Evolutionary conservation across 2,329 filamentous ascomycete genomes (phyloP).

Genomic region (Pseudopyrenochaeta lycopersici): DNA sequence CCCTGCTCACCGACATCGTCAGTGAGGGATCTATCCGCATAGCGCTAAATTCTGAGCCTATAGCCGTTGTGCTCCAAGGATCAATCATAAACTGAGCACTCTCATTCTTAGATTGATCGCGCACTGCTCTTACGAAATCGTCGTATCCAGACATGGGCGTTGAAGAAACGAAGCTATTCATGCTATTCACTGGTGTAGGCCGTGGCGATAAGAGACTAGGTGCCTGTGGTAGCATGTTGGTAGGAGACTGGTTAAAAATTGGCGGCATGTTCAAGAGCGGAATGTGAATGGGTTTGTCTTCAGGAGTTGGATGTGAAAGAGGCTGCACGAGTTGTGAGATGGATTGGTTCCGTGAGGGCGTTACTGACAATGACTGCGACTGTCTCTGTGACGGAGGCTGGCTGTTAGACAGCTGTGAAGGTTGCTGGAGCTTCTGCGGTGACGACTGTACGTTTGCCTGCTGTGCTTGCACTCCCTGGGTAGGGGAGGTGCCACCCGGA

Average conservation of each 20-base stretch:
- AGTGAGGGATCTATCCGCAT: conserved; percentile 57
- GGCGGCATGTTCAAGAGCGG: conserved; percentile 43
- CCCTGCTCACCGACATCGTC: conserved; percentile 56
- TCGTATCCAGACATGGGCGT: conserved; percentile 59
- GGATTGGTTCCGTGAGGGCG: conserved; percentile 44
- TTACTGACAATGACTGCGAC: conserved; percentile 41
- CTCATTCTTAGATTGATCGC: conserved; percentile 52
- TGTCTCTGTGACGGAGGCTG: conserved; percentile 36
- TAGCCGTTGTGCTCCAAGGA: conserved; percentile 56
- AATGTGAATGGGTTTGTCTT: conserved; percentile 40
- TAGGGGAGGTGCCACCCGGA: conserved; percentile 48
- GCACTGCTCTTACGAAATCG: conserved; percentile 52
- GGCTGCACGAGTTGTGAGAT: conserved; percentile 43
- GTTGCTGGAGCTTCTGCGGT: conserved; percentile 26
- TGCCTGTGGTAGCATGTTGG: conserved; percentile 40
- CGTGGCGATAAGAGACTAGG: conserved; percentile 49
- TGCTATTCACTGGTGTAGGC: conserved; percentile 47
- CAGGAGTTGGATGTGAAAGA: conserved; percentile 42
- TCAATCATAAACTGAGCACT: conserved; percentile 60
- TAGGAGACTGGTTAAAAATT: conserved; percentile 53
- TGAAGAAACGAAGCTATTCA: conserved; percentile 53
- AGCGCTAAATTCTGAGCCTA: conserved; percentile 55
- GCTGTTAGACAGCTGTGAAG: conserved; percentile 21
- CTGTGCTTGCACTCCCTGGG: conserved; percentile 32
- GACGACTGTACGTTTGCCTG: conserved; percentile 34